Evolutionary conservation across 805 yeast species (phyloP).

Genomic region (Schizosaccharomyces octosporus): DNA sequence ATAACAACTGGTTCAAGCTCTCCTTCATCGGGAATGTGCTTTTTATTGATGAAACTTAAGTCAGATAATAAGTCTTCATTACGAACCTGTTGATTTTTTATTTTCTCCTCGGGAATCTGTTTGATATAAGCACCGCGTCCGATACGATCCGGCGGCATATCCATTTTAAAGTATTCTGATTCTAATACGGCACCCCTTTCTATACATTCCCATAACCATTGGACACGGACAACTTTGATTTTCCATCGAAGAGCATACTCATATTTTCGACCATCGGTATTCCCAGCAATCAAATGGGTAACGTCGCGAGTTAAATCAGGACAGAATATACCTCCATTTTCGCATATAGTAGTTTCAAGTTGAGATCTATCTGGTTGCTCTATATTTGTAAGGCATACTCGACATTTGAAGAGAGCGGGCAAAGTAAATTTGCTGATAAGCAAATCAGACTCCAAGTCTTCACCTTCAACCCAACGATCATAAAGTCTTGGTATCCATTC

Average conservation of each 20-base stretch:
- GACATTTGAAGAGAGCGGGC: constrained; percentile 12
- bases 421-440: constrained; percentile 7
- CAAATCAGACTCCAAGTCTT: constrained; percentile 13
- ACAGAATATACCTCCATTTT: constrained; percentile 12
- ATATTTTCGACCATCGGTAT: constrained; percentile 12
- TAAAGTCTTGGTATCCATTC: constrained; percentile 22
- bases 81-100: neutral
- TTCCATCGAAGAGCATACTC: constrained; percentile 17
- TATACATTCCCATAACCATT: constrained; percentile 20
- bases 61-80: neutral
- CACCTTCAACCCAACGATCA: constrained; percentile 27
- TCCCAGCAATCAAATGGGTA: constrained; percentile 12
- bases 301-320: constrained; percentile 10
- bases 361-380: constrained; percentile 6
- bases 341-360: constrained; percentile 9
- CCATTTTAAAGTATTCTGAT: constrained; percentile 15
- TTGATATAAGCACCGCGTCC: constrained; percentile 13
- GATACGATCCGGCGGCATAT: constrained; percentile 11
- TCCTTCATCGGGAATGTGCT: neutral
- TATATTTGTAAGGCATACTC: constrained; percentile 17
- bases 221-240: constrained; percentile 19
- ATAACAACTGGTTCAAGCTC: neutral
- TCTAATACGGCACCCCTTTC: constrained; percentile 18
- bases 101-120: neutral
- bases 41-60: neutral